Conservation (phyloP, 2,329 filamentous ascomycete genomes). For the Clarireedia homoeocarpa region DNA sequence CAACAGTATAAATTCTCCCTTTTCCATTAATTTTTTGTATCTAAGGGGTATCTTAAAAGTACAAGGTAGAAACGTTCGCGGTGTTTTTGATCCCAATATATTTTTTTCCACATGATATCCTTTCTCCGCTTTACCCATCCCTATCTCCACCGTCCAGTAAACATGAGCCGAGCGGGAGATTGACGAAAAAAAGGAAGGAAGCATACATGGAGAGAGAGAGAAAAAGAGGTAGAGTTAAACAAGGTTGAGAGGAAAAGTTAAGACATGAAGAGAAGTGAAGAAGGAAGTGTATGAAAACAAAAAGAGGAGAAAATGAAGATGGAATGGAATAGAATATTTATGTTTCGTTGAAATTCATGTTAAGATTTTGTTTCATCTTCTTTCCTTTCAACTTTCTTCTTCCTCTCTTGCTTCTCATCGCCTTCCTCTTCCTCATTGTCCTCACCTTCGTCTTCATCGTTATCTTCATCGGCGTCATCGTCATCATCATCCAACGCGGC, state of each 20-base stretch:
- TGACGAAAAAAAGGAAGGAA: too few relatives aligned
- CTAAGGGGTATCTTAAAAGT: background rate
- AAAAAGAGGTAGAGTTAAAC: too few relatives aligned
- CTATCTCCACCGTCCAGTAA: too few relatives aligned
- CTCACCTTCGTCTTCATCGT: background rate
- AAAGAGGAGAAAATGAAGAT: too few relatives aligned
- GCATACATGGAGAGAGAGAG: too few relatives aligned
- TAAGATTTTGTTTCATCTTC: background rate
- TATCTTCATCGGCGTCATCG: background rate
- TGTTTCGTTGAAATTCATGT: background rate
- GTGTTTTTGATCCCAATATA: background rate
- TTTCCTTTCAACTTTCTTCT: background rate
- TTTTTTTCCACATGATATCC: background rate
- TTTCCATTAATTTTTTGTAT: background rate
- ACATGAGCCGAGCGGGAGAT: too few relatives aligned
- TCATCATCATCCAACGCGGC: background rate
- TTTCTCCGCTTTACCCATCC: too few relatives aligned
- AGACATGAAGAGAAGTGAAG: too few relatives aligned
- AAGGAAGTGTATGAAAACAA: too few relatives aligned
- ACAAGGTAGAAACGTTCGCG: background rate
- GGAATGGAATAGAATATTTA: background rate
- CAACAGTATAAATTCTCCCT: background rate
- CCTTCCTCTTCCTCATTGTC: background rate
- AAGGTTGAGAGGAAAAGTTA: too few relatives aligned
- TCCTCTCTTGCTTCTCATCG: background rate